Percentiles rank a stretch among this genome's conserved stretches.
These are phyloP conservation scores for Protomyces macrosporus DNA, from an alignment of 1,139 yeast genomes.

Conservation along the genomic window DNA sequence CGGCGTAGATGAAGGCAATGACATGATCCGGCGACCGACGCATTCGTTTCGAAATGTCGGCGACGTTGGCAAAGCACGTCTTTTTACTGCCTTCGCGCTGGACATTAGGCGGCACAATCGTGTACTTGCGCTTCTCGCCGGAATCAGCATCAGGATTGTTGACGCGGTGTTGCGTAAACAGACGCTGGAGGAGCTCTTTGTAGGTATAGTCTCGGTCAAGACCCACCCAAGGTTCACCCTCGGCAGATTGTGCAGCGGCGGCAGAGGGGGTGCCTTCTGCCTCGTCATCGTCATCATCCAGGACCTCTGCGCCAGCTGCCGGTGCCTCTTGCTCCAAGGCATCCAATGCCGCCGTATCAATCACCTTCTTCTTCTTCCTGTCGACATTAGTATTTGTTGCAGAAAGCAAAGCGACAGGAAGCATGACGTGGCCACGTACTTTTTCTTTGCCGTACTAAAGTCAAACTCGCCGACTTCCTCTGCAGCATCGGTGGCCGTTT, in stretches of 20 bases:
- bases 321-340: slow-evolving; percentile 58
- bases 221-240: slow-evolving; percentile 35
- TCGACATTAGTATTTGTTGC: slow-evolving; percentile 44
- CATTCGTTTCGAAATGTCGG: slow-evolving; percentile 86
- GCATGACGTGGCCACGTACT: slow-evolving; percentile 36
- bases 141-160: slow-evolving; percentile 98
- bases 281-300: slow-evolving; percentile 34
- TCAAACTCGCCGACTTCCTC: slow-evolving; percentile 44
- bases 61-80: slow-evolving; percentile 91
- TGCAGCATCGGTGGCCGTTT: slow-evolving; percentile 37
- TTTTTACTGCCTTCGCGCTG: slow-evolving; percentile 97
- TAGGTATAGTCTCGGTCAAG: slow-evolving; percentile 61
- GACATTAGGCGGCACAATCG: slow-evolving; percentile 96
- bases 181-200: slow-evolving; percentile 70
- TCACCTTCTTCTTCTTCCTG: slow-evolving; percentile 68
- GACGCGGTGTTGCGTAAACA: slow-evolving; percentile 75
- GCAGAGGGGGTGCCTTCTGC: slow-evolving; percentile 33
- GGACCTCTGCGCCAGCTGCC: slow-evolving; percentile 48
- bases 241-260: slow-evolving; percentile 38
- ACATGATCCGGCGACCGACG: slow-evolving; percentile 97
- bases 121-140: slow-evolving; percentile 85
- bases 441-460: slow-evolving; percentile 42
- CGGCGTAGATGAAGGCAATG: slow-evolving; percentile 94
- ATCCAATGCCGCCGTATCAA: slow-evolving; percentile 71
- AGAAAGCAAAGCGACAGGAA: slow-evolving; percentile 52